Conservation (phyloP, 108 stramenopile genomes). For the Pseudonitzschia pungens region DNA sequence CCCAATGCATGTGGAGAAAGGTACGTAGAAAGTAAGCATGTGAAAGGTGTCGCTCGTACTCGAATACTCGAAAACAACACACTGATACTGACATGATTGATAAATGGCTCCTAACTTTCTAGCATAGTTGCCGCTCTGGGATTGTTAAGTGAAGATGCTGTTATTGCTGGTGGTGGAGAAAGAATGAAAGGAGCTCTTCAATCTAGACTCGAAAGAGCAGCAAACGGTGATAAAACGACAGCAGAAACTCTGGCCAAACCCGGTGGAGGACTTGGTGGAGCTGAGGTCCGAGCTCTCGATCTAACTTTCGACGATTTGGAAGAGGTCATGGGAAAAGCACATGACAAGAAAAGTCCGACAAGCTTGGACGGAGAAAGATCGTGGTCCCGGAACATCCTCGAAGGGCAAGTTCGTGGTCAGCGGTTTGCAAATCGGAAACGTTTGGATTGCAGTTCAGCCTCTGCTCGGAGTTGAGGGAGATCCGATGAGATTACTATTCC, state of each 20-base stretch:
- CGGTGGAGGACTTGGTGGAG: conserved; percentile 66
- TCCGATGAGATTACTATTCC: conserved; percentile 85
- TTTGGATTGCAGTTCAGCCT: conserved; percentile 82
- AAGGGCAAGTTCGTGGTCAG: conserved; percentile 73
- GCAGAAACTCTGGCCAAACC: conserved; percentile 55
- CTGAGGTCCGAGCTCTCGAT: conserved; percentile 49
- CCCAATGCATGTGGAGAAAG: conserved; percentile 46
- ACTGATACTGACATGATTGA: too few species aligned
- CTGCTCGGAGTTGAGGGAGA: conserved; percentile 86
- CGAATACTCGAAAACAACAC: background rate
- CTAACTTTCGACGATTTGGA: conserved; percentile 64
- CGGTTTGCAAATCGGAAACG: conserved; percentile 82
- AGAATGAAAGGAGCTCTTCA: conserved; percentile 58
- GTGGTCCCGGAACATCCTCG: conserved; percentile 58
- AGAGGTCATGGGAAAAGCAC: conserved; percentile 63
- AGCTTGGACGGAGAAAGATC: conserved; percentile 58
- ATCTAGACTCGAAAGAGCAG: conserved; percentile 50
- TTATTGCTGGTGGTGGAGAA: conserved; percentile 54
- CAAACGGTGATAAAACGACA: conserved; percentile 52
- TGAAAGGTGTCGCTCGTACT: background rate
- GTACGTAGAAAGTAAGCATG: background rate
- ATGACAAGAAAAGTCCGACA: conserved; percentile 74
- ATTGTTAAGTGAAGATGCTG: conserved; percentile 45
- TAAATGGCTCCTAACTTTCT: background rate
- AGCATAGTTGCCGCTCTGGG: conserved; percentile 46